Conservation (phyloP, 176 grass and related monocot genomes). For the Pontederia crassipes region DNA sequence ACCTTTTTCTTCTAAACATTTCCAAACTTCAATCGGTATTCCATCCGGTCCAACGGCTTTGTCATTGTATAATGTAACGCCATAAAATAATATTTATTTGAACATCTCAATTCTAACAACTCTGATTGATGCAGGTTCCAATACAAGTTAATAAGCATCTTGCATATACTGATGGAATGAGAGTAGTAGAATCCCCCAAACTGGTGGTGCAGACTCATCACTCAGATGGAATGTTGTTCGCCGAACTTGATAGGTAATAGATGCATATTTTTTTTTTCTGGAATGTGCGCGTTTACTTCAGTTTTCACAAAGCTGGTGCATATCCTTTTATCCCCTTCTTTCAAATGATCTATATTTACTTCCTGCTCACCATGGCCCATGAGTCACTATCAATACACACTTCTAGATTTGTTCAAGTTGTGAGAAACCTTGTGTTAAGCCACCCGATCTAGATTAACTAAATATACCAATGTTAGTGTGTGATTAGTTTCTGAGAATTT, state of each 20-base stretch:
- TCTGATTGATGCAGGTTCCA: slow-evolving; percentile 37
- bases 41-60: too few relatives aligned
- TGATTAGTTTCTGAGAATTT: too few relatives aligned
- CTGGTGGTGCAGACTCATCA: background rate
- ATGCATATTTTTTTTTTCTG: background rate
- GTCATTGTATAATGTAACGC: too few relatives aligned
- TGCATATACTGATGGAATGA: slow-evolving; percentile 76
- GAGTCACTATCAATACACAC: too few relatives aligned
- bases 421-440: too few relatives aligned
- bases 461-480: too few relatives aligned
- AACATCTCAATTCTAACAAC: background rate
- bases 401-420: too few relatives aligned
- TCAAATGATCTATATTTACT: background rate
- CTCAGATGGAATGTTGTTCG: slow-evolving; percentile 27
- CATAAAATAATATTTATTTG: background rate
- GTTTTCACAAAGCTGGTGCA: background rate
- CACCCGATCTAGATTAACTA: too few relatives aligned
- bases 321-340: background rate
- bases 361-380: too few relatives aligned
- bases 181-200: slow-evolving; percentile 44
- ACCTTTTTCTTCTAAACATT: too few relatives aligned
- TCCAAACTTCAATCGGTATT: too few relatives aligned
- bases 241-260: slow-evolving; percentile 59
- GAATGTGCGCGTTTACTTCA: background rate
- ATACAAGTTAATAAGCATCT: slow-evolving; percentile 89